Evolutionary conservation across 2,329 filamentous ascomycete species (phyloP).

Genomic region (Onygenales sp.): DNA sequence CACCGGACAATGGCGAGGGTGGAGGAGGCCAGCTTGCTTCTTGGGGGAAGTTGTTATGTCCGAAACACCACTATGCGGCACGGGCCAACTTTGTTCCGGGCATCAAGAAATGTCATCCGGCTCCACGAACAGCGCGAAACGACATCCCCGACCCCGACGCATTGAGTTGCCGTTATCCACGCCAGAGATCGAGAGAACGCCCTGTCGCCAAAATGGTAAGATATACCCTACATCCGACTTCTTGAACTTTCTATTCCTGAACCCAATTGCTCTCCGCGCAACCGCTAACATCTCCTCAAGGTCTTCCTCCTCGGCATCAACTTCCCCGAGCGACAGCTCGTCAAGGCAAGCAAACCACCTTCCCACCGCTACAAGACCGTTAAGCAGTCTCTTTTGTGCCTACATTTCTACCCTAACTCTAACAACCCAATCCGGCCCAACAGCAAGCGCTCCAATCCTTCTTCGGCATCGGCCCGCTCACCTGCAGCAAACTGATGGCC

Average conservation of each 20-base stretch:
- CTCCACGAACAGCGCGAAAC: neutral
- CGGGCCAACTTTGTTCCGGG: slow-evolving; percentile 5
- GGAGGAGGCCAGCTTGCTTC: slow-evolving; percentile 28
- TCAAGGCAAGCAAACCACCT: slow-evolving; percentile 52
- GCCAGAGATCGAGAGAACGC: neutral
- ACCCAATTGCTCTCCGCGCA: neutral
- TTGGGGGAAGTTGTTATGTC: neutral
- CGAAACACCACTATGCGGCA: neutral
- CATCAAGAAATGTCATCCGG: neutral
- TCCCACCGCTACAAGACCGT: neutral
- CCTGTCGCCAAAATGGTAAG: slow-evolving; percentile 22
- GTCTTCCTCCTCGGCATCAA: slow-evolving; percentile 80
- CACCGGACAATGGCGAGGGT: neutral
- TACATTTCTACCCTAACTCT: neutral
- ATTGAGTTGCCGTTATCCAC: neutral
- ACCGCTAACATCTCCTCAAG: slow-evolving; percentile 31
- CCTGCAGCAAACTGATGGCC: slow-evolving; percentile 68
- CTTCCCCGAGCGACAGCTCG: slow-evolving; percentile 73
- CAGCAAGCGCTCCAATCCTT: slow-evolving; percentile 62
- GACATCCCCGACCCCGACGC: neutral
- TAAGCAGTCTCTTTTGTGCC: neutral
- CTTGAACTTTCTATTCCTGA: neutral
- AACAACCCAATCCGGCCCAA: neutral
- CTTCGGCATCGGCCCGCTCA: slow-evolving; percentile 69
- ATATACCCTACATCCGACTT: neutral